These are phyloP conservation scores for Cryptococcus floricola DNA, from an alignment of 1,284 basidiomycete species.

Conservation along the genomic window DNA sequence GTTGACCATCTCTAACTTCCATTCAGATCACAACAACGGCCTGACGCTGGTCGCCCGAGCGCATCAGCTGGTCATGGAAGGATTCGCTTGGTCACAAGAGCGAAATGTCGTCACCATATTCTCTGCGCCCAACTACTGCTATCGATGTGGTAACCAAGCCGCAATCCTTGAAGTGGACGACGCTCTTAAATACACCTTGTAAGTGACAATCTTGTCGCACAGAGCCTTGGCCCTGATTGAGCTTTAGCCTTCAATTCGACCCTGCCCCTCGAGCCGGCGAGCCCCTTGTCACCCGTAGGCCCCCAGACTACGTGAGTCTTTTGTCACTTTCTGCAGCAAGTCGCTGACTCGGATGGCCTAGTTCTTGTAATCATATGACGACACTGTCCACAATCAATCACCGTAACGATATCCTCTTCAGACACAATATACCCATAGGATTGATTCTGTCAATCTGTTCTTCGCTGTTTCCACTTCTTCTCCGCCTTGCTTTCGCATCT, in stretches of 20 bases:
- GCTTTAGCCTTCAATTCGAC: conserved; percentile 91
- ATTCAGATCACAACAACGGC: conserved; percentile 89
- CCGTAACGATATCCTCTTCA: not conserved
- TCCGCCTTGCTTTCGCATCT: too few relatives aligned
- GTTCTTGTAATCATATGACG: conserved; percentile 3
- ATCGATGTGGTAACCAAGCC: conserved; percentile 98
- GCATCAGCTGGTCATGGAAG: conserved; percentile 98
- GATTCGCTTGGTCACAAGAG: conserved; percentile 91
- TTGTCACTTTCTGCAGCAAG: not conserved
- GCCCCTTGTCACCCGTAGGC: conserved; percentile 93
- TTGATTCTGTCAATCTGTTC: not conserved
- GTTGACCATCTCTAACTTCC: not conserved
- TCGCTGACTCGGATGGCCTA: not conserved
- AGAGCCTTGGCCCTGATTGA: not conserved
- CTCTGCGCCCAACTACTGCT: conserved; percentile 98
- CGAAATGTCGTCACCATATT: conserved; percentile 99
- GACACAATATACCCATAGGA: conserved; percentile 1
- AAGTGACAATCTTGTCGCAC: conserved; percentile 12
- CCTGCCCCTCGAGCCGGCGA: conserved; percentile 97
- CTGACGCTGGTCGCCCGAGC: conserved; percentile 92
- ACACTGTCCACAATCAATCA: not conserved
- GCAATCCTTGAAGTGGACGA: conserved; percentile 99
- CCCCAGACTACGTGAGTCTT: conserved; percentile 84
- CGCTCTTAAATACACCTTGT: conserved; percentile 54
- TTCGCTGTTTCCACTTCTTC: not conserved